A percentile compares a stretch with the other conserved stretches of the same genome.
These are phyloP conservation scores for Penicillium simplicissimum DNA, from an alignment of 495 filamentous ascomycete genomes.

Conservation along the genomic window DNA sequence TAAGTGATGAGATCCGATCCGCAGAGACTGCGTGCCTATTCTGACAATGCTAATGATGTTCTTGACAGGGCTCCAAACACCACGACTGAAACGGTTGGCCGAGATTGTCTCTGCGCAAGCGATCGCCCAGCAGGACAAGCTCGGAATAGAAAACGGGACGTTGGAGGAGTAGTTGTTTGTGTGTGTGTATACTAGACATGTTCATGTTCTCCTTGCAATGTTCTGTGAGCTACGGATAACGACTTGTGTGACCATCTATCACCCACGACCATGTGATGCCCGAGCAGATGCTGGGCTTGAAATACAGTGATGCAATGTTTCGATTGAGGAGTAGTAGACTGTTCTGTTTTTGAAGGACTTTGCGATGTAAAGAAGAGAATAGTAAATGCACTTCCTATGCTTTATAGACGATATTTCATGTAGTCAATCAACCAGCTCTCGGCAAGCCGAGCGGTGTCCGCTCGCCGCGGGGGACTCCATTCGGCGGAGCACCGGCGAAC, in stretches of 20 bases:
- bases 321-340: neutral
- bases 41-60: conserved; percentile 17
- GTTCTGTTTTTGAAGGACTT: too few relatives aligned
- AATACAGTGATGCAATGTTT: conserved; percentile 32
- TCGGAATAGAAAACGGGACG: conserved; percentile 55
- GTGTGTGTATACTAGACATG: conserved; percentile 35
- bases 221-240: conserved; percentile 37
- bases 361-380: neutral
- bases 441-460: conserved; percentile 8
- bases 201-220: conserved; percentile 21
- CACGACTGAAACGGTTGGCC: conserved; percentile 86
- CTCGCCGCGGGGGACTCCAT: neutral
- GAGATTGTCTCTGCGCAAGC: conserved; percentile 97
- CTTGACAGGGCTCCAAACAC: conserved; percentile 82
- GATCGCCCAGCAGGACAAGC: conserved; percentile 87
- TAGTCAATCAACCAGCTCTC: neutral
- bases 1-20: conserved; percentile 52
- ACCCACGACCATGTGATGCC: conserved; percentile 21
- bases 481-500: neutral
- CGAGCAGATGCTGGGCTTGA: conserved; percentile 19
- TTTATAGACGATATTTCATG: too few relatives aligned
- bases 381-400: too few relatives aligned
- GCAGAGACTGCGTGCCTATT: neutral
- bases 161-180: conserved; percentile 31
- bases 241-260: conserved; percentile 25